Evolutionary conservation across 805 yeast genomes (phyloP).

Genomic region (Lipomyces mesembrius): DNA sequence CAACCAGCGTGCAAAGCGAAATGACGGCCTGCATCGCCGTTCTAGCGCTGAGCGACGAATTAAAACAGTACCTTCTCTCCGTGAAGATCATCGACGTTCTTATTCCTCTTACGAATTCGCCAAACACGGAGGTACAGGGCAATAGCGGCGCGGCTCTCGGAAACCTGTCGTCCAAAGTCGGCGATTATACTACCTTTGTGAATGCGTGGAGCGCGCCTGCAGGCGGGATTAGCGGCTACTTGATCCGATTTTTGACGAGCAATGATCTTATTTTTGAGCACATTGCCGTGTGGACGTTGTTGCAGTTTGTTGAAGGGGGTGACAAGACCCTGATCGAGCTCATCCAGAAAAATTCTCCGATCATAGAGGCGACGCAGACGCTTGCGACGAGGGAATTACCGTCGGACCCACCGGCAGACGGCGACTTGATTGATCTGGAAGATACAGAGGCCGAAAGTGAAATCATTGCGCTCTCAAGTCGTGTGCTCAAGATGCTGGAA

Average conservation of each 20-base stretch:
- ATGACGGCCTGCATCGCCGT: constrained; percentile 97
- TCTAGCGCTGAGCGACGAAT: constrained; percentile 92
- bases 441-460: constrained; percentile 37
- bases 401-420: constrained; percentile 21
- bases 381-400: constrained; percentile 45
- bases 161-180: constrained; percentile 87
- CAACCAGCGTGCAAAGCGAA: constrained; percentile 93
- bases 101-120: constrained; percentile 86
- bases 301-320: constrained; percentile 88
- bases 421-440: constrained; percentile 32
- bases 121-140: constrained; percentile 94
- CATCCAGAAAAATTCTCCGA: constrained; percentile 44
- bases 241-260: constrained; percentile 76
- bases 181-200: constrained; percentile 78
- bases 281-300: constrained; percentile 94
- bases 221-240: constrained; percentile 85
- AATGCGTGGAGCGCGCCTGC: constrained; percentile 77
- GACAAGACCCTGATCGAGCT: constrained; percentile 57
- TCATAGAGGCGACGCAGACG: constrained; percentile 44
- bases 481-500: constrained; percentile 29
- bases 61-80: constrained; percentile 80
- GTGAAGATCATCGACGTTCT: constrained; percentile 85
- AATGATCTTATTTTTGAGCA: constrained; percentile 95
- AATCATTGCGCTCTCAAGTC: constrained; percentile 31
- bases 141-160: constrained; percentile 98